A percentile compares a stretch with the other conserved stretches of the same genome.
These are phyloP conservation scores for Trypanosoma theileri DNA, from an alignment of 208 protist species.

Conservation along the genomic window DNA sequence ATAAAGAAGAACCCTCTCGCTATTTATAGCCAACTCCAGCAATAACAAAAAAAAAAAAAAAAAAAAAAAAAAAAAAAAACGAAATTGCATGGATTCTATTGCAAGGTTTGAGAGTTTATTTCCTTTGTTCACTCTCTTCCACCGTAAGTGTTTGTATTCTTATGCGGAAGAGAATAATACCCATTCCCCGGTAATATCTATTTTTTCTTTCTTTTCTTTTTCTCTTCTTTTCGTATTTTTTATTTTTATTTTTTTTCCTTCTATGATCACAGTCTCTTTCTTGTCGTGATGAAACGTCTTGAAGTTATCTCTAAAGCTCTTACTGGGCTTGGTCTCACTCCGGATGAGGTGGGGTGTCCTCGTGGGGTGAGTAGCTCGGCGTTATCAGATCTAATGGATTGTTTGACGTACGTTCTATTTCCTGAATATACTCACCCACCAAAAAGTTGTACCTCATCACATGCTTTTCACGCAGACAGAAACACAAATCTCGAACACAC, in stretches of 20 bases:
- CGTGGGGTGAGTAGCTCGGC: constrained; percentile 39
- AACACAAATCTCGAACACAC: constrained; percentile 51
- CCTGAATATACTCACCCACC: constrained; percentile 52
- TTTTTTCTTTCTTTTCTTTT: constrained; percentile 14
- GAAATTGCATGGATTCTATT: too few species aligned
- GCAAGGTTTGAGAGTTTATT: too few species aligned
- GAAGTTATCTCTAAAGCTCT: constrained; percentile 49
- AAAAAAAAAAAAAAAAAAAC: neutral
- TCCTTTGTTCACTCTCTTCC: too few species aligned
- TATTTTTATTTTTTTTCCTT: constrained; percentile 8
- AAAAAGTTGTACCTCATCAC: constrained; percentile 18
- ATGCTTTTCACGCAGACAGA: constrained; percentile 27
- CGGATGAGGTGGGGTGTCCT: constrained; percentile 2
- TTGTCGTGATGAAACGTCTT: constrained; percentile 46
- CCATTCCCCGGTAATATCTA: neutral
- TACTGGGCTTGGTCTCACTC: constrained; percentile 33
- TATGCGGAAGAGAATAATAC: too few species aligned
- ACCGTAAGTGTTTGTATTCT: too few species aligned
- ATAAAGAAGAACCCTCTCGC: constrained; percentile 76
- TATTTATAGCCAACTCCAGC: constrained; percentile 46
- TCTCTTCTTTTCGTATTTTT: neutral
- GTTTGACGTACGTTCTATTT: constrained; percentile 56
- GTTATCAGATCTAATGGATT: constrained; percentile 54
- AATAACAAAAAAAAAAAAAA: constrained; percentile 32
- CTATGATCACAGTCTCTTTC: too few species aligned